Percentiles rank a stretch among this genome's conserved stretches.
Conservation (phyloP, 352 stramenopile species). For the Aphanomyces stellatus region DNA sequence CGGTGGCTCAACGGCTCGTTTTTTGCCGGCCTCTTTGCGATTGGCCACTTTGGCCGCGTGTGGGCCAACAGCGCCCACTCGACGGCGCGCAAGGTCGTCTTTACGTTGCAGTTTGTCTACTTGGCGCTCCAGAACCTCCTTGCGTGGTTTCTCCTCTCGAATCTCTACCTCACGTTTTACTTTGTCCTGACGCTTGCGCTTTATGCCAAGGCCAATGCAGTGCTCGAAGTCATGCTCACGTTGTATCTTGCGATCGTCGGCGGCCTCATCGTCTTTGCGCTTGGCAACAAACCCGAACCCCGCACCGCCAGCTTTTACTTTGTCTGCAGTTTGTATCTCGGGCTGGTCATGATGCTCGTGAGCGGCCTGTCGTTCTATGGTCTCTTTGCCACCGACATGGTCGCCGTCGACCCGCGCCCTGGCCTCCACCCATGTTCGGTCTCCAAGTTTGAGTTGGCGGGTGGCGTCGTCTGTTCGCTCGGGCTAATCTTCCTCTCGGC, state of each 20-base stretch:
- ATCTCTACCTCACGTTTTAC: conserved; percentile 44
- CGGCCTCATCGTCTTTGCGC: conserved; percentile 34
- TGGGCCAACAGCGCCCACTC: conserved; percentile 37
- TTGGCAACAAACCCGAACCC: conserved; percentile 38
- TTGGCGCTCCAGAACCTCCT: conserved; percentile 33
- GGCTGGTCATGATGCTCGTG: conserved; percentile 40
- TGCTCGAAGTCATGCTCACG: conserved; percentile 30
- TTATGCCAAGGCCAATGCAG: conserved; percentile 24
- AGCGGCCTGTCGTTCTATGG: conserved; percentile 38
- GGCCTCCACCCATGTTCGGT: conserved; percentile 1
- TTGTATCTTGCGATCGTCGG: conserved; percentile 34
- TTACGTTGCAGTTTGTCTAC: conserved; percentile 38
- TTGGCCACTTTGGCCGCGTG: conserved; percentile 44
- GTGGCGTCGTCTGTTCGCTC: conserved; percentile 19
- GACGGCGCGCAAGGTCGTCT: conserved; percentile 30
- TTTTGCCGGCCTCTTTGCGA: conserved; percentile 47
- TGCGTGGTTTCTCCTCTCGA: conserved; percentile 38
- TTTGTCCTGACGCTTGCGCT: conserved; percentile 36
- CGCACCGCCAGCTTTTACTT: conserved; percentile 39
- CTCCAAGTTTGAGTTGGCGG: conserved; percentile 6
- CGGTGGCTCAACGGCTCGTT: conserved; percentile 58
- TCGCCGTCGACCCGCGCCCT: neutral
- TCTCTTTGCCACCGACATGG: conserved; percentile 22
- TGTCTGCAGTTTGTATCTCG: conserved; percentile 36
- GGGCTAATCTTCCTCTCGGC: conserved; percentile 27